phyloP scores from a whole-genome alignment of 108 stramenopile species.

The Seminavis robusta region DNA sequence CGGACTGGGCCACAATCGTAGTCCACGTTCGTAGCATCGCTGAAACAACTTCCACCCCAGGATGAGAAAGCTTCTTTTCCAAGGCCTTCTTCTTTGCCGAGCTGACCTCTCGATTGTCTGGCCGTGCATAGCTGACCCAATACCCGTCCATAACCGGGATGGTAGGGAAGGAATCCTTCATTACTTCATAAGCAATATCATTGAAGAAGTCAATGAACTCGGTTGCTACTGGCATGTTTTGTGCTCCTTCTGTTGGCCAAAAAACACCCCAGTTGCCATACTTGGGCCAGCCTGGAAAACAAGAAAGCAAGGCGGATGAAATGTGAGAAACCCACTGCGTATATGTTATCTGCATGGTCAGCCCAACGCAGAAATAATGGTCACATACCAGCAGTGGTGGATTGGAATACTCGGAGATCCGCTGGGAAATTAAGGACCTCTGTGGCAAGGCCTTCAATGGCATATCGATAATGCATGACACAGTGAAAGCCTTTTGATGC shows the following conservation, averaged over 20 bases:
- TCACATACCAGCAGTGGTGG: conserved; percentile 78
- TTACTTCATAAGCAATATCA: conserved; percentile 46
- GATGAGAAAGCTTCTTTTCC: conserved; percentile 76
- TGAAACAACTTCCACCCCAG: conserved; percentile 63
- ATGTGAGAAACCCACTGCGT: too few relatives aligned
- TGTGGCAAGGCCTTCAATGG: too few relatives aligned
- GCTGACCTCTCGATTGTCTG: conserved; percentile 73
- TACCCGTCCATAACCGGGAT: conserved; percentile 67
- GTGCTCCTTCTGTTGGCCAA: conserved; percentile 45
- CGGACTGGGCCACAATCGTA: too few relatives aligned
- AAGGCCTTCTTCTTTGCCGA: conserved; percentile 39
- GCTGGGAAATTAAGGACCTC: too few relatives aligned
- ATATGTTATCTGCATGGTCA: too few relatives aligned
- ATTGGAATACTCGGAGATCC: conserved; percentile 57
- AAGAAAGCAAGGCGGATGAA: too few relatives aligned
- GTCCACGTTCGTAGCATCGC: conserved; percentile 59
- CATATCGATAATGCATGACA: too few relatives aligned
- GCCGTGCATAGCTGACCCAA: conserved; percentile 69
- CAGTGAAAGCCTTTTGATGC: too few relatives aligned
- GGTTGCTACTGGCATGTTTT: conserved; percentile 55
- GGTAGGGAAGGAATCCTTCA: conserved; percentile 11
- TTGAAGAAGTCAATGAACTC: conserved; percentile 54
- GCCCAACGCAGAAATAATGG: too few relatives aligned
- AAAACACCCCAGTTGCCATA: conserved; percentile 74
- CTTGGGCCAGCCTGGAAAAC: conserved; percentile 58